phyloP scores from a whole-genome alignment of 2,329 filamentous ascomycete species.

The Sphaerostilbella broomeana region DNA sequence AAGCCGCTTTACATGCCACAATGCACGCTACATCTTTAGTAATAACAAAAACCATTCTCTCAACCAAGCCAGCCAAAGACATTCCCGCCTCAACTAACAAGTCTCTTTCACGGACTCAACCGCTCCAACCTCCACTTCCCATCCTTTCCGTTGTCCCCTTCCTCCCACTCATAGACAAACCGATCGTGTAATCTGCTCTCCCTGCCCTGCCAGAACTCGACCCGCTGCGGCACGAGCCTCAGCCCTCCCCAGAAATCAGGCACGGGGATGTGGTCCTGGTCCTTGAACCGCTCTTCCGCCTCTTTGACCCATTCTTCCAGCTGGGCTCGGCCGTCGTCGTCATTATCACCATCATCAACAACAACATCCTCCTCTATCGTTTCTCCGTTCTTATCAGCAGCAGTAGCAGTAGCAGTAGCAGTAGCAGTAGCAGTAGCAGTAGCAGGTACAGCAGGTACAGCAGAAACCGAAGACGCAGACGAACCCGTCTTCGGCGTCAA shows the following conservation, averaged over 20 bases:
- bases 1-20: too few relatives aligned
- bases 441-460: too few relatives aligned
- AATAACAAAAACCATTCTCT: too few relatives aligned
- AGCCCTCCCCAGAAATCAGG: slow-evolving; percentile 94
- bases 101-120: slow-evolving; percentile 67
- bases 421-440: too few relatives aligned
- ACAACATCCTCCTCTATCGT: too few relatives aligned
- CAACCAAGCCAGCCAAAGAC: too few relatives aligned
- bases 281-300: slow-evolving; percentile 67
- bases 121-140: slow-evolving; percentile 62
- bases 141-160: slow-evolving; percentile 34
- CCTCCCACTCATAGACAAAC: slow-evolving; percentile 70
- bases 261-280: slow-evolving; percentile 72
- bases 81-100: neutral
- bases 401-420: too few relatives aligned
- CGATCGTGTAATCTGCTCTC: slow-evolving; percentile 88
- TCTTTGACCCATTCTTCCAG: slow-evolving; percentile 74
- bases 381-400: too few relatives aligned
- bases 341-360: slow-evolving; percentile 1
- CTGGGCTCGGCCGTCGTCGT: slow-evolving; percentile 62
- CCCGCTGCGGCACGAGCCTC: slow-evolving; percentile 72
- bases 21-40: too few relatives aligned
- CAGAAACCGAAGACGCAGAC: too few relatives aligned
- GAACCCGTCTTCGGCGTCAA: slow-evolving; percentile 45
- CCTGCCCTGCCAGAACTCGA: slow-evolving; percentile 97